Evolutionary conservation across 257 asterid genomes (phyloP), one percentile per base, ranked within the genome.

Genomic region (Leonotis leonurus): DNA sequence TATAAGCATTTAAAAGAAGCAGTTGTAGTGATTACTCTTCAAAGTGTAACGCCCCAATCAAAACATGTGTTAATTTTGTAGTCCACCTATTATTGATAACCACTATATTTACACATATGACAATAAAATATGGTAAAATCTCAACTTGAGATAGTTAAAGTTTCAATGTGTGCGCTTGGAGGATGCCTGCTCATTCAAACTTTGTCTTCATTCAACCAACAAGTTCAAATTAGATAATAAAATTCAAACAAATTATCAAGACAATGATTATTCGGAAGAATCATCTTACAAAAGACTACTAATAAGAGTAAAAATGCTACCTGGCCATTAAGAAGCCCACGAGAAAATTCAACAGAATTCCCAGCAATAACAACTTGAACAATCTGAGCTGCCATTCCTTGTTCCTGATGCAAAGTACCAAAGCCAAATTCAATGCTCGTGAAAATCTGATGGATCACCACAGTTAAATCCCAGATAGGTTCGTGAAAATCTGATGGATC

Each of bases 351-450:
- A 48, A 89, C 85, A 71, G 94, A 93, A 74, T 93, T 82, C 60
- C 99, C 97, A 70, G 96, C 97, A 18, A 93, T 70, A 69, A 93
- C 87, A 61, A 89, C 91, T 67, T 87, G 94, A 75, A 93, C 97
- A 65, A 87, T 83, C 79, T 89, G 80, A 74, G 99, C 87, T 64
- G 99, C 95, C 71, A 83, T 68, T 62, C 60, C 75, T 82, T 89
- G 96, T 67, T 87, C 95, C 99, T 92, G 75, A 68, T 49, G 60
- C 62, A 77, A 64, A 52, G 64, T n/a, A n/a, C n/a, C n/a, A n/a
- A n/a, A n/a, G n/a, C n/a, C n/a, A n/a, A n/a, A n/a, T n/a, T n/a
- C n/a, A n/a, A n/a, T n/a, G n/a, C n/a, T 55, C 48, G 53, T 52
- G 20, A 25, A 66, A 54, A 74, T 53, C 60, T 71, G 68, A 48